These are phyloP conservation scores for Ustilago curta DNA, from an alignment of 1,284 basidiomycete species.

Conservation along the genomic window DNA sequence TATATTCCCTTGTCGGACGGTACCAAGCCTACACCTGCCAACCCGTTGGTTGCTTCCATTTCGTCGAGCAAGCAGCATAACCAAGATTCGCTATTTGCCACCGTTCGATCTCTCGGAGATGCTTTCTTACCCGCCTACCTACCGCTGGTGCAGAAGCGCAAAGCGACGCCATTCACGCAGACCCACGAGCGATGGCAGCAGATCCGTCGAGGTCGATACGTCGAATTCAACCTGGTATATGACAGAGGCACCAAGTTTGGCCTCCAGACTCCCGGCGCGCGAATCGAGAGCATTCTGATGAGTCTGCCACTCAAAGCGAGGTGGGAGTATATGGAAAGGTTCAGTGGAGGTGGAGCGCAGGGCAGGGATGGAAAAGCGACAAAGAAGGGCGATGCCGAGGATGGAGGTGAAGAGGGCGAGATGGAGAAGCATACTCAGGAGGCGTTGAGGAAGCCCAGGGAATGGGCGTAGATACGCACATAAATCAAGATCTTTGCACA, in stretches of 20 bases:
- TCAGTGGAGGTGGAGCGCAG: constrained; percentile 56
- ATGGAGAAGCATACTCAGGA: constrained; percentile 51
- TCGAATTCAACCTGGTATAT: constrained; percentile 68
- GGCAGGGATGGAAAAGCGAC: constrained; percentile 49
- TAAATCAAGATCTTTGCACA: not conserved
- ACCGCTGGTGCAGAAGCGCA: constrained; percentile 61
- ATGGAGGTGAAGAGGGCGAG: constrained; percentile 28
- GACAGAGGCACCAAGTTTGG: constrained; percentile 69
- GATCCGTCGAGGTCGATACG: constrained; percentile 65
- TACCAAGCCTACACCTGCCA: constrained; percentile 20
- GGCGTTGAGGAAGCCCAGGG: constrained; percentile 52
- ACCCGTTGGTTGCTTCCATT: constrained; percentile 30
- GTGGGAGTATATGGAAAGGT: constrained; percentile 68
- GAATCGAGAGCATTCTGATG: constrained; percentile 69
- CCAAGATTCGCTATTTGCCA: constrained; percentile 61
- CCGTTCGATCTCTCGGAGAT: constrained; percentile 63
- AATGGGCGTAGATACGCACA: constrained; percentile 49
- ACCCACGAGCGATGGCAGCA: constrained; percentile 63
- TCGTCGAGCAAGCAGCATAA: constrained; percentile 54
- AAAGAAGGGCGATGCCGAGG: constrained; percentile 7
- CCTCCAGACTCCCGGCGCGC: constrained; percentile 66
- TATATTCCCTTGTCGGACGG: constrained; percentile 62
- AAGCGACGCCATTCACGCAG: constrained; percentile 47
- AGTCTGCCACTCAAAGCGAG: constrained; percentile 65
- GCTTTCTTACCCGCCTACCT: constrained; percentile 67